phyloP scores from a whole-genome alignment of 2,329 filamentous ascomycete genomes.

The Xylaria sp. region DNA sequence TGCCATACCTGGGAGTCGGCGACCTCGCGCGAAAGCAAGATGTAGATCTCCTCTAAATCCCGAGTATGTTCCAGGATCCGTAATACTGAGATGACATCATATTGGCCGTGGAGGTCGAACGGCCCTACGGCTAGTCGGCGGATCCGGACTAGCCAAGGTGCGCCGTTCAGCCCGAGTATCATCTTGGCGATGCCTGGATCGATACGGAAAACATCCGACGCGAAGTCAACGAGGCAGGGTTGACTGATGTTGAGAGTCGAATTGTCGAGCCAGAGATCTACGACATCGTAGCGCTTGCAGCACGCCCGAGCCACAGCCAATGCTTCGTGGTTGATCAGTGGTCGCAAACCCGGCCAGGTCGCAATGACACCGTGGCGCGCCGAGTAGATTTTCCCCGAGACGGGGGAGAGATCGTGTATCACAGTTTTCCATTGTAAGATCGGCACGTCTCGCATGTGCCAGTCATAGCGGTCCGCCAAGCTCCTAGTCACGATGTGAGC shows the following conservation, averaged over 20 bases:
- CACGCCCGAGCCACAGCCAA: conserved; percentile 18
- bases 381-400: conserved; percentile 27
- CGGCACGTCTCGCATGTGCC: conserved; percentile 23
- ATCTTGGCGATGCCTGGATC: conserved; percentile 32
- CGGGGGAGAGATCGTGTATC: conserved; percentile 30
- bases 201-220: conserved; percentile 33
- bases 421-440: conserved; percentile 30
- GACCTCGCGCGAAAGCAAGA: conserved; percentile 27
- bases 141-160: conserved; percentile 30
- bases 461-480: conserved; percentile 31
- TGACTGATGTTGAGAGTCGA: conserved; percentile 34
- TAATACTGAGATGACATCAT: conserved; percentile 21
- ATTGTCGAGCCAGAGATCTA: conserved; percentile 37
- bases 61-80: conserved; percentile 27
- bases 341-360: conserved; percentile 30
- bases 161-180: conserved; percentile 19
- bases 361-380: conserved; percentile 15
- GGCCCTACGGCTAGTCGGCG: conserved; percentile 35
- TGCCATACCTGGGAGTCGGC: conserved; percentile 2
- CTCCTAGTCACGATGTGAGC: conserved; percentile 24
- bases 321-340: conserved; percentile 37
- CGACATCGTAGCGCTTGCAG: conserved; percentile 23
- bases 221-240: conserved; percentile 29
- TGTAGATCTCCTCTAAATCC: conserved; percentile 34
- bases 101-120: conserved; percentile 9